Base-by-base conservation (phyloP, 257 asterid genomes). In the Eustoma russellianum region DNA sequence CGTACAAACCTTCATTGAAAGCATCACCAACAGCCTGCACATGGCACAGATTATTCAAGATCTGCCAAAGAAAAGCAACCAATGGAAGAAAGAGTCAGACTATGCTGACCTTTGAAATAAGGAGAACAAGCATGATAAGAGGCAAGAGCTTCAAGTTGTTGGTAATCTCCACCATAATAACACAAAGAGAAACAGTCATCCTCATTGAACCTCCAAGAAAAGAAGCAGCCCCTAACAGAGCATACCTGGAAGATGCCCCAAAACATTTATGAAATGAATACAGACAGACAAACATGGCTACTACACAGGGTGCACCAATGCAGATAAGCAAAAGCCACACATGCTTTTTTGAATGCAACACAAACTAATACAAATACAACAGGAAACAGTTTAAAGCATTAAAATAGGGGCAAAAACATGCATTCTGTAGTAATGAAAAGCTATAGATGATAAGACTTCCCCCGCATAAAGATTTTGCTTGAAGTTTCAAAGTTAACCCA, bases 181-280 rank as follows among this genome's bases (percentile, higher is more conserved):
- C 99, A 76, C 99, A 92, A 44, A 92, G 93, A 59, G 97, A 92
- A 15, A 92, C 95, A 7, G 99, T 92, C 97, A 92, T 88, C 70
- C 99, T 77, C 99, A 88, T 92, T n/a, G 97, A 92, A 53, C 99
- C 99, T 66, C 97, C 99, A 56, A 92, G 94, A 72, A 92, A 85
- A 61, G 99, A 88, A 58, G 97, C 99, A 65, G 97, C 97, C 28
- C 99, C 97, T 48, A 92, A 60, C 62, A 92, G 83, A 58, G 99
- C 99, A 92, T 92, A 92, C 67, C 96, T 91, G 60, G 56, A 69
- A 71, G 49, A 66, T 54, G 56, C 70, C 72, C 52, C 56, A 68
- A 50, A 44, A 46, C 14, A 33, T 0, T 34, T 30, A 3, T 17
- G 47, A 44, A 17, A 17, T 13, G 18, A 13, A 11, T 2, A n/a